phyloP scores from a whole-genome alignment of 2,329 filamentous ascomycete species.

The Colletotrichum godetiae region DNA sequence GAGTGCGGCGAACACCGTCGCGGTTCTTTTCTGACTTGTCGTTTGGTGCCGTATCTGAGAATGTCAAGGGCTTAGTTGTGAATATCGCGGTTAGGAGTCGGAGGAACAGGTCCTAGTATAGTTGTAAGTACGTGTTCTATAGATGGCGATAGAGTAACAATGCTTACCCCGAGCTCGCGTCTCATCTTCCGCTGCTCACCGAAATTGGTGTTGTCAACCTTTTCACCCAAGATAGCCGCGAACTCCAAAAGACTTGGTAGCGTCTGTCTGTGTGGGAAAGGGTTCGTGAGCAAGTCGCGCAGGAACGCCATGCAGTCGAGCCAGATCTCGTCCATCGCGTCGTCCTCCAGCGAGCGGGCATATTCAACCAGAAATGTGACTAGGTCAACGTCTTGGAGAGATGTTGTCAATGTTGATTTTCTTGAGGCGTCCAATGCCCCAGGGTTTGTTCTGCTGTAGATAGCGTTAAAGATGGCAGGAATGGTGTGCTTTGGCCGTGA shows the following conservation, averaged over 20 bases:
- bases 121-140: conserved; percentile 41
- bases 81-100: conserved; percentile 93
- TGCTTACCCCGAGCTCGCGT: conserved; percentile 83
- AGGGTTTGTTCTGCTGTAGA: conserved; percentile 94
- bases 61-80: conserved; percentile 84
- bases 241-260: conserved; percentile 89
- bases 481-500: conserved; percentile 92
- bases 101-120: conserved; percentile 82
- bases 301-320: conserved; percentile 91
- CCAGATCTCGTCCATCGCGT: conserved; percentile 99
- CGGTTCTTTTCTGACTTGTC: conserved; percentile 51
- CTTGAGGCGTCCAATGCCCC: conserved; percentile 79
- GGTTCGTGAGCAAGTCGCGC: conserved; percentile 89
- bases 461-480: conserved; percentile 93
- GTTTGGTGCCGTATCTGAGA: conserved; percentile 63
- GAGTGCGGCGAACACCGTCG: conserved; percentile 51
- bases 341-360: conserved; percentile 89
- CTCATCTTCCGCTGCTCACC: conserved; percentile 94
- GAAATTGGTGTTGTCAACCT: conserved; percentile 98
- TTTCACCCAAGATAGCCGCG: conserved; percentile 88
- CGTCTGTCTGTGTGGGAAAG: conserved; percentile 93
- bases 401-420: conserved; percentile 89
- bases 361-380: conserved; percentile 93
- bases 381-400: conserved; percentile 84
- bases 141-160: background rate